Evolutionary conservation across 2,329 filamentous ascomycete species (phyloP), one percentile per base, ranked within the genome.

Genomic region (Alternaria sp.): DNA sequence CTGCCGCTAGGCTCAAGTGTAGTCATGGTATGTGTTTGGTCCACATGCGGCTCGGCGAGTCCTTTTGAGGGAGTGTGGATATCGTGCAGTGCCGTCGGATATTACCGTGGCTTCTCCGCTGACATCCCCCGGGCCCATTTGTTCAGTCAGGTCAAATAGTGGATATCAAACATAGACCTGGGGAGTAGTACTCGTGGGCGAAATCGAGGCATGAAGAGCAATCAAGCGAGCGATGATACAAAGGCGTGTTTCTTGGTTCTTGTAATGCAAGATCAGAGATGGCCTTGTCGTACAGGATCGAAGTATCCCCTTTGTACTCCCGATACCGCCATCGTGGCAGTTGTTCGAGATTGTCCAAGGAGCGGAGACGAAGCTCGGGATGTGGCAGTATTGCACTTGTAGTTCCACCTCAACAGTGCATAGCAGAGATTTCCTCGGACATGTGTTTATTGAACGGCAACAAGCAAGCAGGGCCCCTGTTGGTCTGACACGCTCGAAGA

Each of bases 41-140:
- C 51, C 39, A 52, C 49, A 41, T 52, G 49, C 36, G 49, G 49
- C 36, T 52, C 49, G 22, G 24, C 38, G 36, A 41, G n/a, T 14
- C 49, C 24, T 16, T 53, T 28, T n/a, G 26, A 52, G 48, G 43
- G 36, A 39, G 22, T 22, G 49, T 44, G 38, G 57, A 36, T 34
- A 47, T 28, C 30, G 14, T 22, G 18, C 32, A 49, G 38, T 59
- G 26, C 44, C 44, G 38, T 41, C 38, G 51, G 57, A 43, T 32
- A 44, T 16, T 59, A 44, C 51, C 36, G 51, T 49, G 38, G 24
- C 36, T 42, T 47, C 7, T 28, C 34, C 41, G 32, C 43, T 20
- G 36, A 28, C 38, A 39, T 42, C 28, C 18, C 18, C 26, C 16
- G 42, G 34, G 28, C 32, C 14, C 20, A 18, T 42, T 12, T 18